phyloP scores from a whole-genome alignment of 169 alveolate genomes.

The Eimeria falciformis region DNA sequence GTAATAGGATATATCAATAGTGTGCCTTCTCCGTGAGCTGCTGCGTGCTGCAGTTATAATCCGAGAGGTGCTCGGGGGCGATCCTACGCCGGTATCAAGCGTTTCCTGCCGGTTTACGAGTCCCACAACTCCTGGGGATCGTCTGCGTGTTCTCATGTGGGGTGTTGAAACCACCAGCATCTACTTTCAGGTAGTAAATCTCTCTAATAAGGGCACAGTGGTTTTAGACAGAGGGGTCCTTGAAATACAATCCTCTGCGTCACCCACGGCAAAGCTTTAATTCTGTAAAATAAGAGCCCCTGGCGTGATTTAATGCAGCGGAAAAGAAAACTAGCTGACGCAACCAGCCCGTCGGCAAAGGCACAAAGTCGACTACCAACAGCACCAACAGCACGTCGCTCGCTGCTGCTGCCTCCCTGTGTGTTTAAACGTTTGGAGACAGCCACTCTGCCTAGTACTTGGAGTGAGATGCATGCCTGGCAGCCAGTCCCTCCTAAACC shows the following conservation, averaged over 20 bases:
- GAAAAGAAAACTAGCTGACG: too few species aligned
- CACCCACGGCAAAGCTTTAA: neutral
- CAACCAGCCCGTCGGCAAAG: too few species aligned
- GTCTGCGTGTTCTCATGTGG: conserved; percentile 86
- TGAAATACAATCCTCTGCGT: neutral
- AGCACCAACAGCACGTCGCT: conserved; percentile 1
- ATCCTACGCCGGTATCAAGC: neutral
- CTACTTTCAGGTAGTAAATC: conserved; percentile 33
- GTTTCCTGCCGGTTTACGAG: conserved; percentile 56
- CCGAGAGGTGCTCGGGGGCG: neutral
- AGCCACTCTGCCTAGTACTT: too few species aligned
- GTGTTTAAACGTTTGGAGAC: too few species aligned
- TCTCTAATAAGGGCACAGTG: neutral
- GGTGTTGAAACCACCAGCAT: conserved; percentile 75
- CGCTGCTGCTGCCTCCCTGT: neutral
- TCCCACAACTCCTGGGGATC: conserved; percentile 91
- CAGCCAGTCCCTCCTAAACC: too few species aligned
- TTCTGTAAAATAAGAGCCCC: neutral
- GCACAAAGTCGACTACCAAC: neutral
- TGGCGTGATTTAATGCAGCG: too few species aligned
- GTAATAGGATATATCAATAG: too few species aligned
- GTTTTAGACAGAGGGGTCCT: conserved; percentile 50
- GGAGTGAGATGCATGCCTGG: too few species aligned
- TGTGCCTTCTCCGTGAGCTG: neutral
- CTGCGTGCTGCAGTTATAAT: conserved; percentile 17